Evolutionary conservation across 768 basidiomycete species (phyloP).

Genomic region (Russula abietina): DNA sequence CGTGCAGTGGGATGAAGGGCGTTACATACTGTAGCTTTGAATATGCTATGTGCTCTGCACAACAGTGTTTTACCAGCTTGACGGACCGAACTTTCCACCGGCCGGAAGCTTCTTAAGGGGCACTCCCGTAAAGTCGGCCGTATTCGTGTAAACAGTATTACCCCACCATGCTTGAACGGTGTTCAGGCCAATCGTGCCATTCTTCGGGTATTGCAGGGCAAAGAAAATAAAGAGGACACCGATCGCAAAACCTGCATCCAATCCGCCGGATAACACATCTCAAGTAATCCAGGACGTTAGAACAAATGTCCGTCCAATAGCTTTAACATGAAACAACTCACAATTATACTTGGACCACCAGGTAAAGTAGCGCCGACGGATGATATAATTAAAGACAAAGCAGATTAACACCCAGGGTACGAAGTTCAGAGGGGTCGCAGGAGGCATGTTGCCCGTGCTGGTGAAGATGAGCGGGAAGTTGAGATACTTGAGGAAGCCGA

Average conservation of each 20-base stretch:
- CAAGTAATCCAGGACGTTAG: background rate
- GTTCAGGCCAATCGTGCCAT: slow-evolving; percentile 51
- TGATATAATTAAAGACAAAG: slow-evolving; percentile 36
- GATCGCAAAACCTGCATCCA: slow-evolving; percentile 65
- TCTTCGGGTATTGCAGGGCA: slow-evolving; percentile 54
- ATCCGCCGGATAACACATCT: slow-evolving; percentile 64
- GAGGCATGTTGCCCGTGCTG: slow-evolving; percentile 38
- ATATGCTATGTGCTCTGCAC: background rate
- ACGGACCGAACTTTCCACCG: slow-evolving; percentile 20
- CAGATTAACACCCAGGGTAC: slow-evolving; percentile 36
- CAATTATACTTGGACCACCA: slow-evolving; percentile 40
- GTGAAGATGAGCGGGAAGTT: slow-evolving; percentile 45
- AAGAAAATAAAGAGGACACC: slow-evolving; percentile 54
- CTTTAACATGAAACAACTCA: slow-evolving; percentile 9
- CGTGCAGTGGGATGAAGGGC: too few relatives aligned
- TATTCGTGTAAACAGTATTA: slow-evolving; percentile 39
- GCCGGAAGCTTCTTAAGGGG: slow-evolving; percentile 17
- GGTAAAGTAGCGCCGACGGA: slow-evolving; percentile 35
- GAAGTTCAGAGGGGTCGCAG: slow-evolving; percentile 39
- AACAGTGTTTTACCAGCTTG: slow-evolving; percentile 11
- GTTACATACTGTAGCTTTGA: too few relatives aligned
- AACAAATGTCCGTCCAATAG: slow-evolving; percentile 26
- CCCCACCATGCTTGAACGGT: slow-evolving; percentile 68
- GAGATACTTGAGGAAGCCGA: slow-evolving; percentile 47
- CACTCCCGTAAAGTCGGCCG: slow-evolving; percentile 29